These are phyloP conservation scores for Styphnolobium japonicum DNA, from an alignment of 306 rosid genomes.

Conservation along the genomic window DNA sequence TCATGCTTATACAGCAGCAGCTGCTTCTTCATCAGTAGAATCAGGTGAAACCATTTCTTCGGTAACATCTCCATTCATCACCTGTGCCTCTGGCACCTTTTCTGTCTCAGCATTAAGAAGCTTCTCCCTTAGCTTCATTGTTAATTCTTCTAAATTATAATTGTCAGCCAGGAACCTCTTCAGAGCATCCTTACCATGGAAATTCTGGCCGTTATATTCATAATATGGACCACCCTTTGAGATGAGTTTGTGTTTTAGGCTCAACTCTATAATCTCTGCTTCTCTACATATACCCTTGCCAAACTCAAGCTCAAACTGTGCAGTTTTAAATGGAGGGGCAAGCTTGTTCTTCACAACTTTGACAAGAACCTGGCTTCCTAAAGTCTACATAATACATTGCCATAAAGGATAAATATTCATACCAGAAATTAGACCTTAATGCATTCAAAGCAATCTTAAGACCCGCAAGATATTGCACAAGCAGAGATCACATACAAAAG, in stretches of 20 bases:
- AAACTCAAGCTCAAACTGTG: conserved; percentile 80
- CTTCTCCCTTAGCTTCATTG: conserved; percentile 67
- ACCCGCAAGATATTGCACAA: background rate
- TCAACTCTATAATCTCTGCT: conserved; percentile 66
- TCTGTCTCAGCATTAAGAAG: conserved; percentile 37
- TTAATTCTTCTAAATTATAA: conserved; percentile 36
- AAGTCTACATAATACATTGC: conserved; percentile 47
- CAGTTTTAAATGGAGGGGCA: conserved; percentile 91
- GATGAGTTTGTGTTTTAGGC: conserved; percentile 63
- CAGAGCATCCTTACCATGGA: conserved; percentile 74
- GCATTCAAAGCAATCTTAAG: background rate
- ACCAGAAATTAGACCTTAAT: background rate
- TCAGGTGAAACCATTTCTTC: conserved; percentile 44
- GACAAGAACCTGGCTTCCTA: conserved; percentile 80
- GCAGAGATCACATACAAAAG: background rate
- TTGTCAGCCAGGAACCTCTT: conserved; percentile 53
- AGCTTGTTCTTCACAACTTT: conserved; percentile 95
- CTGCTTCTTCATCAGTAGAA: conserved; percentile 67
- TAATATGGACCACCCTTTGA: conserved; percentile 49
- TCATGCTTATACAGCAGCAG: conserved; percentile 49
- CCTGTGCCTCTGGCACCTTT: conserved; percentile 28
- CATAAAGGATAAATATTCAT: background rate
- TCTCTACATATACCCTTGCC: conserved; percentile 82
- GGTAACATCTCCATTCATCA: conserved; percentile 16
- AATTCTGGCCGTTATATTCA: conserved; percentile 48